Percentiles rank a stretch among this genome's conserved stretches.
These are phyloP conservation scores for Penicillium psychrosexuale DNA, from an alignment of 2,329 filamentous ascomycete genomes.

Conservation along the genomic window DNA sequence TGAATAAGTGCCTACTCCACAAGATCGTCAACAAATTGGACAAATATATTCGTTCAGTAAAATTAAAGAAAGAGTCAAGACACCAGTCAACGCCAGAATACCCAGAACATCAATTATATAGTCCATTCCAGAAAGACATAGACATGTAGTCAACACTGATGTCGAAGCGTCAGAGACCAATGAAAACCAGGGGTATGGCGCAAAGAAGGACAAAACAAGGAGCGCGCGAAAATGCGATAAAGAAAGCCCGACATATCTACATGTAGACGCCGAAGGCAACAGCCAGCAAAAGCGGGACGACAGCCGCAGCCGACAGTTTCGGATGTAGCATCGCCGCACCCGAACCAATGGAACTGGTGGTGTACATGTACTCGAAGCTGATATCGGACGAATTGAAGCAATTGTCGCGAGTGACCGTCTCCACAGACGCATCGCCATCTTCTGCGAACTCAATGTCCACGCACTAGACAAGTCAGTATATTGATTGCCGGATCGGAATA, in stretches of 20 bases:
- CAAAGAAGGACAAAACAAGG: constrained; percentile 9
- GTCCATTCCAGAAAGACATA: not conserved
- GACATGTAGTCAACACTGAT: constrained; percentile 5
- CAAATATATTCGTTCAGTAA: not conserved
- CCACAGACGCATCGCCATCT: constrained; percentile 63
- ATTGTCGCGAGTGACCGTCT: constrained; percentile 72
- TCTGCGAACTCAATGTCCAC: constrained; percentile 92
- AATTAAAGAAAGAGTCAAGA: not conserved
- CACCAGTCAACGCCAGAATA: constrained; percentile 2
- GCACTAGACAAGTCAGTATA: constrained; percentile 58
- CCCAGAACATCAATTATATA: not conserved
- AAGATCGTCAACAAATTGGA: not conserved
- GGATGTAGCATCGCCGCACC: constrained; percentile 20
- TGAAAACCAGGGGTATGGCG: constrained; percentile 22
- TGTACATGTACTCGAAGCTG: constrained; percentile 72
- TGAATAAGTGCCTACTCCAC: not conserved
- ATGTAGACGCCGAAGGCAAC: constrained; percentile 18
- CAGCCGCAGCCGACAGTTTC: constrained; percentile 11
- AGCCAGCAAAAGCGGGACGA: constrained; percentile 29
- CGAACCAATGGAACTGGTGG: constrained; percentile 28
- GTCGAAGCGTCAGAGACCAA: constrained; percentile 14
- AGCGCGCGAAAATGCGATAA: constrained; percentile 20
- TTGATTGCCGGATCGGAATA: not conserved
- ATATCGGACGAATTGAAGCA: constrained; percentile 85
- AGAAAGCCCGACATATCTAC: constrained; percentile 13